Evolutionary conservation across 352 stramenopile species (phyloP).

Genomic region (Salisapilia sapeloensis): DNA sequence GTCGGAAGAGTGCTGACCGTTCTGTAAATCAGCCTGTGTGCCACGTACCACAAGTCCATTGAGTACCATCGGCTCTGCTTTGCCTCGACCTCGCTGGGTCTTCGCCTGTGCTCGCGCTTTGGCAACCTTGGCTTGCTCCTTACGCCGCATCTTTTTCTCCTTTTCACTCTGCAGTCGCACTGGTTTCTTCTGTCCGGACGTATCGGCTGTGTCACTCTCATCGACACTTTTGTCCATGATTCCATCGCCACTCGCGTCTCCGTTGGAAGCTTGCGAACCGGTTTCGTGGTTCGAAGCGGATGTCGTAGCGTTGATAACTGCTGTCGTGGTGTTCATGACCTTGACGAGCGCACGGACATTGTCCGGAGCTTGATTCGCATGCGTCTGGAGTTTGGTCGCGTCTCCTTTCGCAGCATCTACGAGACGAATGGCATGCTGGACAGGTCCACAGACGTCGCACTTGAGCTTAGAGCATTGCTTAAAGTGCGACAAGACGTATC

Average conservation of each 20-base stretch:
- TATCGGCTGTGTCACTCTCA: neutral
- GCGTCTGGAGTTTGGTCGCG: slow-evolving; percentile 46
- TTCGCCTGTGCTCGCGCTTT: slow-evolving; percentile 64
- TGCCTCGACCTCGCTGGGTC: slow-evolving; percentile 14
- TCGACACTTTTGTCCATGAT: slow-evolving; percentile 2
- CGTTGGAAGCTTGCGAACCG: slow-evolving; percentile 1
- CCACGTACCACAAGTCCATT: slow-evolving; percentile 64
- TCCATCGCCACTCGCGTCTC: slow-evolving; percentile 1
- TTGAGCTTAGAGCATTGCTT: slow-evolving; percentile 87
- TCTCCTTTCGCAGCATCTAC: slow-evolving; percentile 71
- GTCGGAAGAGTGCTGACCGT: slow-evolving; percentile 40
- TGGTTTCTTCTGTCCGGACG: slow-evolving; percentile 46
- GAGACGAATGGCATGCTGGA: slow-evolving; percentile 78
- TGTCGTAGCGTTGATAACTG: slow-evolving; percentile 3
- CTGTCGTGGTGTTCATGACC: slow-evolving; percentile 73
- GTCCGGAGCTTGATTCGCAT: slow-evolving; percentile 48
- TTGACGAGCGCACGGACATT: slow-evolving; percentile 69
- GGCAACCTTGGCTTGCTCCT: slow-evolving; percentile 66
- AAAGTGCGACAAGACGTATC: slow-evolving; percentile 81
- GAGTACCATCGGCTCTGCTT: slow-evolving; percentile 4
- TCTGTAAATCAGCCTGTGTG: slow-evolving; percentile 32
- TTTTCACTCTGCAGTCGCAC: slow-evolving; percentile 70
- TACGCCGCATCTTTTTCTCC: slow-evolving; percentile 70
- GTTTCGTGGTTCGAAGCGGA: slow-evolving; percentile 5
- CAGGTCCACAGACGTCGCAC: slow-evolving; percentile 77